Evolutionary conservation across 768 basidiomycete genomes (phyloP).

Genomic region (Xerocomus spinulosus): DNA sequence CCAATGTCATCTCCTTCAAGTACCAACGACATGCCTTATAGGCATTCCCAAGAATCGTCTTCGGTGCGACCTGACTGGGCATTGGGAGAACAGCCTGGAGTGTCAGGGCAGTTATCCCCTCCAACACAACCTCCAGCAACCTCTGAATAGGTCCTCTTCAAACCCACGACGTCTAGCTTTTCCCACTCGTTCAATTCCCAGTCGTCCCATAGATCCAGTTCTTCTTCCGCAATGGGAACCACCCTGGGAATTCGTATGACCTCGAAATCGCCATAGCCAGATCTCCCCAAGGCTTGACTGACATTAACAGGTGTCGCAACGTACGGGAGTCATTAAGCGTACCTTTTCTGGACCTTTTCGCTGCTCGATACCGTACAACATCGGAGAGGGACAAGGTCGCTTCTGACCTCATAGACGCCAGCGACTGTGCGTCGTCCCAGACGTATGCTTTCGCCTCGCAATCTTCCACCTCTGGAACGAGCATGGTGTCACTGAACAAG

Average conservation of each 20-base stretch:
- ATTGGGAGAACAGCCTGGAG: not conserved
- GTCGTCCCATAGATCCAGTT: not conserved
- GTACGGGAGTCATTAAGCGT: not conserved
- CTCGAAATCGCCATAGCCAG: conserved; percentile 20
- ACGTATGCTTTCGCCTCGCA: not conserved
- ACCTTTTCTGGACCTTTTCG: conserved; percentile 14
- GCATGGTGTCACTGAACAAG: not conserved
- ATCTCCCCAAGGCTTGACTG: conserved; percentile 6
- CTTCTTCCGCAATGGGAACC: conserved; percentile 13
- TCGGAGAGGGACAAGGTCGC: conserved; percentile 3
- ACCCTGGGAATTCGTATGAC: conserved; percentile 19
- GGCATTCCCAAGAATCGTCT: conserved; percentile 14
- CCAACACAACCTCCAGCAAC: conserved; percentile 12
- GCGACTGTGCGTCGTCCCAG: not conserved
- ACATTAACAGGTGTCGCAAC: not conserved
- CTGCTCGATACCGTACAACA: not conserved
- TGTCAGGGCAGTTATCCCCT: not conserved
- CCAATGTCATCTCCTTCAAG: no score
- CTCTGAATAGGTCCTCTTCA: conserved; percentile 22
- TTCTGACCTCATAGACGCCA: not conserved
- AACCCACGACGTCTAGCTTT: conserved; percentile 11
- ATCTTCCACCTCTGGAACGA: not conserved
- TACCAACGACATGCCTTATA: conserved; percentile 11
- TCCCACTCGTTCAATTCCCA: conserved; percentile 20
- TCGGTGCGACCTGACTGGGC: not conserved